Evolutionary conservation across 495 filamentous ascomycete species (phyloP).

Genomic region (Umbilicaria muhlenbergii): DNA sequence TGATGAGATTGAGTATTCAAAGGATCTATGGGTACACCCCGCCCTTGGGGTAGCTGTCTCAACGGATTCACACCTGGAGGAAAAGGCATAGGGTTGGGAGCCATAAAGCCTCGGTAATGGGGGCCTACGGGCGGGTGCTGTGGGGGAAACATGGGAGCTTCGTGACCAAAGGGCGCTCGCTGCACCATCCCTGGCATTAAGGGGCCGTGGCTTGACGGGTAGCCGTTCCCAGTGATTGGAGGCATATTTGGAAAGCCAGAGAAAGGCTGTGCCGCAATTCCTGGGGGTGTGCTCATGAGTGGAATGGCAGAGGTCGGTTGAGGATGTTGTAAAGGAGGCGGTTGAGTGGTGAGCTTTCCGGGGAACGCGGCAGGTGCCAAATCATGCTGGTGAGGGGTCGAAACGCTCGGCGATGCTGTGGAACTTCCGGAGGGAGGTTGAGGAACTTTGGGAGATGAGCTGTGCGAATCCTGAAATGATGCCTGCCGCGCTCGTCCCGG

Average conservation of each 20-base stretch:
- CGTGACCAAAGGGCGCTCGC: constrained; percentile 11
- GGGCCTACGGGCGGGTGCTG: constrained; percentile 26
- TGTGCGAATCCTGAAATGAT: constrained; percentile 68
- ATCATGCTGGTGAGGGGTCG: constrained; percentile 35
- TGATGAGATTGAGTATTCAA: constrained; percentile 21
- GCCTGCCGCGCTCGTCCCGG: constrained; percentile 58
- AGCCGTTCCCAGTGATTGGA: constrained; percentile 35
- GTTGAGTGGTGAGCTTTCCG: constrained; percentile 12
- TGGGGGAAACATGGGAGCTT: constrained; percentile 39
- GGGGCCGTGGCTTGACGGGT: constrained; percentile 12
- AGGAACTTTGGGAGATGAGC: constrained; percentile 49
- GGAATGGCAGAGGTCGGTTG: constrained; percentile 27
- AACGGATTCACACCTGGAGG: constrained; percentile 43
- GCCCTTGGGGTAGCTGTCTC: constrained; percentile 41
- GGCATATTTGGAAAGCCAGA: constrained; percentile 30
- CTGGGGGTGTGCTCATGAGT: constrained; percentile 16
- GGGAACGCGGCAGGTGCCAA: constrained; percentile 1
- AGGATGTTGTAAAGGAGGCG: constrained; percentile 29
- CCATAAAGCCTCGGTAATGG: constrained; percentile 36
- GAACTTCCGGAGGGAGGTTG: constrained; percentile 40
- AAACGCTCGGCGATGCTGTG: constrained; percentile 47
- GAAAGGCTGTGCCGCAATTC: constrained; percentile 26
- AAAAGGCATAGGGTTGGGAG: constrained; percentile 41
- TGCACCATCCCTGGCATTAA: constrained; percentile 17
- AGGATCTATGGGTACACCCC: constrained; percentile 46